Evolutionary conservation across 1,284 basidiomycete genomes (phyloP).

Genomic region (Pholiota adiposa): DNA sequence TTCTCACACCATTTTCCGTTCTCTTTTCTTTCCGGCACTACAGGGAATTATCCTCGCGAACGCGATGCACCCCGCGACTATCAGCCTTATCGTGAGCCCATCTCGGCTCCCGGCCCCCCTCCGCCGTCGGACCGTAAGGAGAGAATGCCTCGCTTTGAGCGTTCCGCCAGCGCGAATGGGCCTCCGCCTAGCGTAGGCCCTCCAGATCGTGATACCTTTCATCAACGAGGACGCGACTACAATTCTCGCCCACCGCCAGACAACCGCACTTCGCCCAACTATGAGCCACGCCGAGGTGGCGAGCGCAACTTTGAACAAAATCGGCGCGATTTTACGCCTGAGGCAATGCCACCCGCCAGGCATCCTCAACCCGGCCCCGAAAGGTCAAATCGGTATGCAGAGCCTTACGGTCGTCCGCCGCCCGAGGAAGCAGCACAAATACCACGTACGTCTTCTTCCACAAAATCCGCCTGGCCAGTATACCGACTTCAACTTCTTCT

Average conservation of each 20-base stretch:
- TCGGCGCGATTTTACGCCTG: slow-evolving; percentile 12
- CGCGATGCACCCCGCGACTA: slow-evolving; percentile 24
- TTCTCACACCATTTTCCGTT: slow-evolving; percentile 27
- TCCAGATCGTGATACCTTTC: slow-evolving; percentile 1
- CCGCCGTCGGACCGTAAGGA: slow-evolving; percentile 26
- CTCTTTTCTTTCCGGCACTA: slow-evolving; percentile 35
- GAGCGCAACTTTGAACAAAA: slow-evolving; percentile 4
- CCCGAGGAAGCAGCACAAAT: slow-evolving; percentile 12
- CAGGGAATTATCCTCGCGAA: slow-evolving; percentile 44
- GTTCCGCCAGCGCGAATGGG: slow-evolving; percentile 14
- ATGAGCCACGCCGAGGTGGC: slow-evolving; percentile 8
- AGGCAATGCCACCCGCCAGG: not conserved
- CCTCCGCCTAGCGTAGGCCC: slow-evolving; percentile 9
- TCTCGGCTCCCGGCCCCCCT: slow-evolving; percentile 3
- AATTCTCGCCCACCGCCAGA: slow-evolving; percentile 3
- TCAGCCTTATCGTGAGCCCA: slow-evolving; percentile 14
- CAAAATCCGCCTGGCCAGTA: slow-evolving; percentile 9
- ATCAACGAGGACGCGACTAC: slow-evolving; percentile 8
- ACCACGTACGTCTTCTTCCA: slow-evolving; percentile 29
- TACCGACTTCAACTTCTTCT: slow-evolving; percentile 14
- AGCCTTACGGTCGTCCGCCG: slow-evolving; percentile 1
- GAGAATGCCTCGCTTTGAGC: slow-evolving; percentile 36
- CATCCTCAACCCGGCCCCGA: not conserved
- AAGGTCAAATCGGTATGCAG: slow-evolving; percentile 6
- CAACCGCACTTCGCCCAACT: not conserved